These are phyloP conservation scores for Retiboletus flavoniger DNA, from an alignment of 1,284 basidiomycete species.

Conservation along the genomic window DNA sequence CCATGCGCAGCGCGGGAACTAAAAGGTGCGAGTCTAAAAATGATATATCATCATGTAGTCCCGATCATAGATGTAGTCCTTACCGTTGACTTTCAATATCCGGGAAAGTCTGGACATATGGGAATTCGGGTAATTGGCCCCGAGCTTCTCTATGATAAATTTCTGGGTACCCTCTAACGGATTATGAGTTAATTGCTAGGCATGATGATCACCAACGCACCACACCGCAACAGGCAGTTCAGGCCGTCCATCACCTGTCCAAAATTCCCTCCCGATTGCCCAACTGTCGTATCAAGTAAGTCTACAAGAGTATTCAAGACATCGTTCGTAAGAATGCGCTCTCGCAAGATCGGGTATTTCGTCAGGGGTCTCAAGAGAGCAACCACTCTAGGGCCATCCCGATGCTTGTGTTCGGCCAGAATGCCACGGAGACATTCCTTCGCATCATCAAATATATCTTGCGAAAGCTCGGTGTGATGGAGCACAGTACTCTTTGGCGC, in stretches of 20 bases:
- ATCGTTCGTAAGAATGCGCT: conserved; percentile 16
- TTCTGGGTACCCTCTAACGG: conserved; percentile 9
- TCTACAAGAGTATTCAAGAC: conserved; percentile 15
- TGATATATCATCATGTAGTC: not conserved
- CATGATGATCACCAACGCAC: conserved; percentile 8
- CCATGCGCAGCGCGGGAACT: conserved; percentile 17
- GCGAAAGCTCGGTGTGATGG: not conserved
- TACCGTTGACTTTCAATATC: conserved; percentile 14
- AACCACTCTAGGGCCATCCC: conserved; percentile 18
- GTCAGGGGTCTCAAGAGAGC: conserved; percentile 23
- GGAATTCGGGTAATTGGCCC: not conserved
- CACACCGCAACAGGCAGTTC: conserved; percentile 19
- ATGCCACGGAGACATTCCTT: conserved; percentile 12
- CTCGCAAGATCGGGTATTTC: conserved; percentile 14
- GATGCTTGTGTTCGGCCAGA: conserved; percentile 12
- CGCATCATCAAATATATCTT: conserved; percentile 6
- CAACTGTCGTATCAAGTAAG: conserved; percentile 17
- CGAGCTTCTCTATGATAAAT: conserved; percentile 12
- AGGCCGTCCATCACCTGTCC: conserved; percentile 24
- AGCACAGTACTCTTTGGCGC: not conserved
- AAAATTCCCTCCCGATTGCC: conserved; percentile 8
- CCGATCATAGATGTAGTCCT: not conserved
- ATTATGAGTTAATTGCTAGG: not conserved
- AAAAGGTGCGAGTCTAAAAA: conserved; percentile 13
- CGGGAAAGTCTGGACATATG: conserved; percentile 12